Percentiles rank a stretch among this genome's conserved stretches.
Conservation (phyloP, 2,329 filamentous ascomycete species). For the Monilinia fructicola region DNA sequence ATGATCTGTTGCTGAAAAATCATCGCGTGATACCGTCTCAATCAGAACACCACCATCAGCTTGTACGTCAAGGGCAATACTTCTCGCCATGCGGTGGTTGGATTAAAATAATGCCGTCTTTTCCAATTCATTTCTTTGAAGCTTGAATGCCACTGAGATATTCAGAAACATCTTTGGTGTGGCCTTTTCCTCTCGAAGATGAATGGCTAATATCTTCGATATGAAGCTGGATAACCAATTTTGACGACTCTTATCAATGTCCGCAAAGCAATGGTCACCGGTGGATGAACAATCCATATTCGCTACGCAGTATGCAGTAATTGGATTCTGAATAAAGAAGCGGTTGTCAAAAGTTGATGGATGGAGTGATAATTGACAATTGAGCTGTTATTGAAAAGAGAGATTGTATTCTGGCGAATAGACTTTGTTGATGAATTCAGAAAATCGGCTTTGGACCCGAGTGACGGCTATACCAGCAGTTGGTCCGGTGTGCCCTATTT, state of each 20-base stretch:
- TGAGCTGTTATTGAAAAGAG: too few species aligned
- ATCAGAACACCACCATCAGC: constrained; percentile 22
- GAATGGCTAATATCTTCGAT: constrained; percentile 28
- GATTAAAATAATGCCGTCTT: constrained; percentile 20
- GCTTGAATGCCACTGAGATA: constrained; percentile 25
- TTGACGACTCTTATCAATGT: constrained; percentile 29
- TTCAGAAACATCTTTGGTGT: constrained; percentile 24
- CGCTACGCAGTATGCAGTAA: too few species aligned
- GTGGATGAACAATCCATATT: too few species aligned
- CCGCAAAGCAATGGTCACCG: neutral
- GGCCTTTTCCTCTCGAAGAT: constrained; percentile 23
- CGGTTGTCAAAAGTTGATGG: too few species aligned
- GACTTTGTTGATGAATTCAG: too few species aligned
- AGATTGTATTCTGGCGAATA: too few species aligned
- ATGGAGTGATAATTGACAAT: too few species aligned
- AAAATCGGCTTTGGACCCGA: too few species aligned
- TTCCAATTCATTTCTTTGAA: constrained; percentile 29
- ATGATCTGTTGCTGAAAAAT: constrained; percentile 26
- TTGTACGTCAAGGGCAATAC: constrained; percentile 33
- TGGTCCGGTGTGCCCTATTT: too few species aligned
- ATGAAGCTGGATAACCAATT: constrained; percentile 34
- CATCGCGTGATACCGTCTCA: constrained; percentile 22
- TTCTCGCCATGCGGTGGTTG: constrained; percentile 31
- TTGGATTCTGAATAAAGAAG: too few species aligned
- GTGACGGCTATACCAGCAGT: too few species aligned